phyloP scores from a whole-genome alignment of 2,329 filamentous ascomycete genomes.

The Hymenoscyphus occultus region DNA sequence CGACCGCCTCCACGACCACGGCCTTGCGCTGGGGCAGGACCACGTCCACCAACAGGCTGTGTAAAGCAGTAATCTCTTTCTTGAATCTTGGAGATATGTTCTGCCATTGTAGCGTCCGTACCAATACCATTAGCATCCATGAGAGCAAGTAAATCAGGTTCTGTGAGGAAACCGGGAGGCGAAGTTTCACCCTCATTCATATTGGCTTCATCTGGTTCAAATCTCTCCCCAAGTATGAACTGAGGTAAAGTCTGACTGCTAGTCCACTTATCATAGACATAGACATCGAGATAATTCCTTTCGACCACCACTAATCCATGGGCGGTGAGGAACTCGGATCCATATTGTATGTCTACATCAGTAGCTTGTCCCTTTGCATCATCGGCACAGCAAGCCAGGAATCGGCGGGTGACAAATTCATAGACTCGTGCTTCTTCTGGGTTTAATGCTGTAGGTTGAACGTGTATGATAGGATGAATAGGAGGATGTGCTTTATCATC shows the following conservation, averaged over 20 bases:
- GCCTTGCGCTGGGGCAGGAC: conserved; percentile 36
- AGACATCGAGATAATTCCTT: conserved; percentile 92
- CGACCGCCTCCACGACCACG: conserved; percentile 40
- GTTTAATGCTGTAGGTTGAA: conserved; percentile 56
- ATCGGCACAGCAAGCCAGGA: conserved; percentile 92
- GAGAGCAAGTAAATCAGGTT: conserved; percentile 89
- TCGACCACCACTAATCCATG: conserved; percentile 82
- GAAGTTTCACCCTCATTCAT: conserved; percentile 90
- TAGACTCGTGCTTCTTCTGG: conserved; percentile 76
- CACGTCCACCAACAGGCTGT: conserved; percentile 45
- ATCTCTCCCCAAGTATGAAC: conserved; percentile 75
- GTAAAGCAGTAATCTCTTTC: conserved; percentile 81
- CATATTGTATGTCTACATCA: conserved; percentile 80
- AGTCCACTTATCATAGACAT: conserved; percentile 95
- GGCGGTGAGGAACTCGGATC: conserved; percentile 76
- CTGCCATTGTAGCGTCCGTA: conserved; percentile 98
- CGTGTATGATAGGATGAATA: conserved; percentile 92
- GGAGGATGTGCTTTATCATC: conserved; percentile 98
- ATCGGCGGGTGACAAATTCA: conserved; percentile 87
- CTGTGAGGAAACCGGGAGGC: conserved; percentile 82
- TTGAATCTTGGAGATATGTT: conserved; percentile 96
- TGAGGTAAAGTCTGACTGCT: conserved; percentile 78
- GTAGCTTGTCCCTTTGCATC: conserved; percentile 89
- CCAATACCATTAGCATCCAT: conserved; percentile 99
- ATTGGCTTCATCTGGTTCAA: conserved; percentile 83